A percentile compares a stretch with the other conserved stretches of the same genome.
These are phyloP conservation scores for Dryas drummondii DNA, from an alignment of 306 rosid genomes.

Conservation along the genomic window DNA sequence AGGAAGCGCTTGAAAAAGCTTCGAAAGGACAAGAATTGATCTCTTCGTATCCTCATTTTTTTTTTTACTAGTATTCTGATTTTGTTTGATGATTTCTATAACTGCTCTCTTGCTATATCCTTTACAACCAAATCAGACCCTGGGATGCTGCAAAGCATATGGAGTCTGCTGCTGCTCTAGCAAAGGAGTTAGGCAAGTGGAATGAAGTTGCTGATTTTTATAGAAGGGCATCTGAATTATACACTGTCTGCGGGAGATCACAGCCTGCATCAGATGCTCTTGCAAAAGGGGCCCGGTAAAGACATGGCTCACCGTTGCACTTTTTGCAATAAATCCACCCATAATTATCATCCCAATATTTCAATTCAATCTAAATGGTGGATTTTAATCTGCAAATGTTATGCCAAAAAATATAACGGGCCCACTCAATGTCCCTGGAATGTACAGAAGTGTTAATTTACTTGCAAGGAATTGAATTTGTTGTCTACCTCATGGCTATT, in stretches of 20 bases:
- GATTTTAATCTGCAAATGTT: neutral
- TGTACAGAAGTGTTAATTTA: neutral
- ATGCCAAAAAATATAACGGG: neutral
- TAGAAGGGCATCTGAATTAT: constrained; percentile 82
- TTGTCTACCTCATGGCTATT: neutral
- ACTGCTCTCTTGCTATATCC: constrained; percentile 29
- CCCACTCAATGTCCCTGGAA: too few relatives aligned
- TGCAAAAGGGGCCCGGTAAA: constrained; percentile 90
- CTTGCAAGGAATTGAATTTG: neutral
- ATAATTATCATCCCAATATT: neutral
- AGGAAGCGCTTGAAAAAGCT: constrained; percentile 84
- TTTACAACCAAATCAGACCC: constrained; percentile 64
- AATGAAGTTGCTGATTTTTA: constrained; percentile 81
- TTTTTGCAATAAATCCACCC: neutral
- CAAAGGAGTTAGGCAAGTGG: constrained; percentile 79
- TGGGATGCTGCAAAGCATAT: constrained; percentile 98
- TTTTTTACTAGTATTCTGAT: neutral
- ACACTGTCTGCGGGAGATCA: constrained; percentile 73
- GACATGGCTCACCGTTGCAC: constrained; percentile 1
- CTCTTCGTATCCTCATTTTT: constrained; percentile 83
- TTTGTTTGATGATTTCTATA: constrained; percentile 2
- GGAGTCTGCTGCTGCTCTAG: constrained; percentile 93
- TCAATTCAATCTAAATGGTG: neutral
- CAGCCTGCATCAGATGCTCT: constrained; percentile 97
- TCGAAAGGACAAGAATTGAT: constrained; percentile 95